phyloP scores from a whole-genome alignment of 441 rosid genomes.

The Isatis lusitanica region DNA sequence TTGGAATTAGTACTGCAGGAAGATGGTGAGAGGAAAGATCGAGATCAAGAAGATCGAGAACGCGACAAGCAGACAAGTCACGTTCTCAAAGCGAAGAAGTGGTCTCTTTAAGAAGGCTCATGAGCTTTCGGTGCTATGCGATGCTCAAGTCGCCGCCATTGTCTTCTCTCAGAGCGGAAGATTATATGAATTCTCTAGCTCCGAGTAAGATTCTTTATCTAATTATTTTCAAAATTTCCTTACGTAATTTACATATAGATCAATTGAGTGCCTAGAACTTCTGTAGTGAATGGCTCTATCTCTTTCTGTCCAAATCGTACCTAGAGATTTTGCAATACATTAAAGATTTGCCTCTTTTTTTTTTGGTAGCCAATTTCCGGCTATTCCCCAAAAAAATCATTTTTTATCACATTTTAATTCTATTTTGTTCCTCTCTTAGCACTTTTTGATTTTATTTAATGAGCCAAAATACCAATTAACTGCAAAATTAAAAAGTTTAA shows the following conservation, averaged over 20 bases:
- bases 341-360: conserved; percentile 14
- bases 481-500: neutral
- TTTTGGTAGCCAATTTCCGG: neutral
- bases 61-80: conserved; percentile 62
- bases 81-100: conserved; percentile 64
- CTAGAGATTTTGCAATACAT: conserved; percentile 27
- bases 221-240: neutral
- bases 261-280: conserved; percentile 2
- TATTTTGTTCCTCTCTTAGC: neutral
- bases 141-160: conserved; percentile 66
- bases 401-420: neutral
- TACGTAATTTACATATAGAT: neutral
- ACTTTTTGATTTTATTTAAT: neutral
- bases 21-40: conserved; percentile 73
- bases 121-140: conserved; percentile 71
- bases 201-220: conserved; percentile 41
- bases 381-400: neutral
- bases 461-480: neutral
- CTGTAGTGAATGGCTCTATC: conserved; percentile 11
- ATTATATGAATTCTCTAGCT: conserved; percentile 51
- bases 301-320: conserved; percentile 27
- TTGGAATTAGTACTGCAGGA: conserved; percentile 16
- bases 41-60: conserved; percentile 69
- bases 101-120: conserved; percentile 73
- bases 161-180: conserved; percentile 64